These are phyloP conservation scores for Silene vulgaris DNA, from an alignment of 179 eudicot genomes.

Conservation along the genomic window DNA sequence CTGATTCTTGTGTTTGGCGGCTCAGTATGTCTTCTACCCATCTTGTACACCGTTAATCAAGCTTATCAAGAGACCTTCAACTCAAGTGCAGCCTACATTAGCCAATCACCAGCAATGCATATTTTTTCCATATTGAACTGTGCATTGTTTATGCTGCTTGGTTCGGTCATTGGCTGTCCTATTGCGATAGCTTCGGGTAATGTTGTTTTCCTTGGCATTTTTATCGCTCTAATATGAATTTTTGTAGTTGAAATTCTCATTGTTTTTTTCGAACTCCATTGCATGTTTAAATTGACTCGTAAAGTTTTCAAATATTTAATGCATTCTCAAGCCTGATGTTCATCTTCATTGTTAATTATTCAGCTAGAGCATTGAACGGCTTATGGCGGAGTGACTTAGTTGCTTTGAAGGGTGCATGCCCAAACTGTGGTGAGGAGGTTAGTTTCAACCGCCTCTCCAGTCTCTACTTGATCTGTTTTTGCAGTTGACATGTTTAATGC, in stretches of 20 bases:
- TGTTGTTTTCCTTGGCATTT: conserved; percentile 8
- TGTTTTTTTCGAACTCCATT: not conserved
- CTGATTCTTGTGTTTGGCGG: conserved; percentile 74
- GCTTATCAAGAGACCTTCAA: conserved; percentile 61
- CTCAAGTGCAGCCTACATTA: conserved; percentile 39
- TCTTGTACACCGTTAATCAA: conserved; percentile 52
- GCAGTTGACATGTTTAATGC: not conserved
- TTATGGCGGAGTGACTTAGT: conserved; percentile 84
- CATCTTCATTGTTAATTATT: conserved; percentile 18
- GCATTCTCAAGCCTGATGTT: conserved; percentile 7
- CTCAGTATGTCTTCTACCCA: conserved; percentile 63
- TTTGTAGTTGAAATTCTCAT: not conserved
- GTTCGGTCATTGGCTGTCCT: conserved; percentile 71
- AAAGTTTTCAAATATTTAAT: not conserved
- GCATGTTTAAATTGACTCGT: not conserved
- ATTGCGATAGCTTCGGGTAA: conserved; percentile 94
- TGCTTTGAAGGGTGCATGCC: conserved; percentile 85
- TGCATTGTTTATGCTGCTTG: conserved; percentile 59
- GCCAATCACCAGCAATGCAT: conserved; percentile 41
- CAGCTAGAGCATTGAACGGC: conserved; percentile 73
- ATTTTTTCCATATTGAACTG: conserved; percentile 44
- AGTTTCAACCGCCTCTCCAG: conserved; percentile 18
- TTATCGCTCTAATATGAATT: not conserved
- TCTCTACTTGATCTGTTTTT: not conserved
- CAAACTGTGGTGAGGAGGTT: conserved; percentile 96